phyloP scores from a whole-genome alignment of 768 basidiomycete species.

The Amylocystis lapponica region DNA sequence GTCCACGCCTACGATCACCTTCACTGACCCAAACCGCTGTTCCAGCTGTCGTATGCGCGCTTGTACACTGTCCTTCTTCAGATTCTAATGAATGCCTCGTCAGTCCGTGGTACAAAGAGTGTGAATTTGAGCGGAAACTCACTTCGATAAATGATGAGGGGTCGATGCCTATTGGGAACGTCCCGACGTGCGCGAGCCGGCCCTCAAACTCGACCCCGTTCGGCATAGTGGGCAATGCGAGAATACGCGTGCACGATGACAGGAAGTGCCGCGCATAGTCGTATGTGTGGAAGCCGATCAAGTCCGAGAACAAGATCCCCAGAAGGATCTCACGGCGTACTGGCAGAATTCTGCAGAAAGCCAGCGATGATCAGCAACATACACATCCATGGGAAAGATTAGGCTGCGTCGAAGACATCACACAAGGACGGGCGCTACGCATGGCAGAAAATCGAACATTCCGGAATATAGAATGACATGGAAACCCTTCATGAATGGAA shows the following conservation, averaged over 20 bases:
- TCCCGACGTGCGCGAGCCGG: slow-evolving; percentile 93
- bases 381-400: no score
- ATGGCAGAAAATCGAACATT: no score
- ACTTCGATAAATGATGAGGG: slow-evolving; percentile 83
- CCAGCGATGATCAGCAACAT: not conserved
- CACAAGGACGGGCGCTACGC: no score
- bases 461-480: no score
- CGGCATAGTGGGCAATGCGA: slow-evolving; percentile 93
- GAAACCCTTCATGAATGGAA: no score
- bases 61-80: slow-evolving; percentile 75
- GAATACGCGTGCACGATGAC: slow-evolving; percentile 94
- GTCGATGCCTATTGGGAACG: slow-evolving; percentile 99
- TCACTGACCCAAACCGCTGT: slow-evolving; percentile 88
- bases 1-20: slow-evolving; percentile 98
- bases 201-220: slow-evolving; percentile 97
- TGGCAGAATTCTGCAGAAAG: slow-evolving; percentile 71
- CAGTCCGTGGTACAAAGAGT: not conserved
- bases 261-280: slow-evolving; percentile 99
- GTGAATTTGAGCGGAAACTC: not conserved
- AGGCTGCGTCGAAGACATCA: no score
- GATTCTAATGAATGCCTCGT: slow-evolving; percentile 46
- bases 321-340: slow-evolving; percentile 97
- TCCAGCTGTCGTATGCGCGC: slow-evolving; percentile 77
- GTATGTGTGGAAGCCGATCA: slow-evolving; percentile 99
- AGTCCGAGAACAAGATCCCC: slow-evolving; percentile 90